Base-by-base conservation (phyloP, 148 eudicot genomes). In the Rhododendron ovatum region DNA sequence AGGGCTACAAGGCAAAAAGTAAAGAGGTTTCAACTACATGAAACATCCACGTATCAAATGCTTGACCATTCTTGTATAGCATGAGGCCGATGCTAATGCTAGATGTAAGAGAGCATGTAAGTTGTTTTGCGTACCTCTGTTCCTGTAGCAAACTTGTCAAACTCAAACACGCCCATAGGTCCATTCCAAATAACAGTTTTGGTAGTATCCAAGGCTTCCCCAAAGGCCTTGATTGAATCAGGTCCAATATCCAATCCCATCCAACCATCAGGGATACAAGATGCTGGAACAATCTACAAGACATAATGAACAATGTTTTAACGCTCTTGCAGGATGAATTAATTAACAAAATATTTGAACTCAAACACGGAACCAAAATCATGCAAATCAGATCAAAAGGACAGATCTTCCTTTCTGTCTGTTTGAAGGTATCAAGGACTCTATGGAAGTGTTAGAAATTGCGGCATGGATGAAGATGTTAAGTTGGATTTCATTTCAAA, bases 201-300 rank as follows among this genome's bases (percentile, higher is more conserved):
- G 53, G 98, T 96, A 73, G 98, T 92, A 87, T 95, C 99, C 91
- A 96, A 87, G 20, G 94, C 94, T 30, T 91, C 97, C 61, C 91
- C 90, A 69, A 96, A 96, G 59, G 90, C 82, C 91, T 96, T 96
- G 75, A 96, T 87, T 39, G 95, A 87, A 87, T 96, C 96, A 9
- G 99, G 99, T 65, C 99, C 99, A 86, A 96, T 95, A 86, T 96
- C 99, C 89, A 96, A 95, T 59, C 99, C 99, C 99, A 95, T 95
- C 99, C 99, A 96, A 35, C 99, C 98, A 85, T 96, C 99, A 53
- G 98, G 99, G 82, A 96, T 96, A 82, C 75, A 91, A 80, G 98
- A 91, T 81, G 98, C 90, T 78, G 99, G 93, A 59, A 96, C 98
- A 90, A 90, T 90, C 99, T 96, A 89, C 73, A 89, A 74, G 57